Conservation (phyloP, 2,329 filamentous ascomycete genomes). For the Diplodia intermedia region DNA sequence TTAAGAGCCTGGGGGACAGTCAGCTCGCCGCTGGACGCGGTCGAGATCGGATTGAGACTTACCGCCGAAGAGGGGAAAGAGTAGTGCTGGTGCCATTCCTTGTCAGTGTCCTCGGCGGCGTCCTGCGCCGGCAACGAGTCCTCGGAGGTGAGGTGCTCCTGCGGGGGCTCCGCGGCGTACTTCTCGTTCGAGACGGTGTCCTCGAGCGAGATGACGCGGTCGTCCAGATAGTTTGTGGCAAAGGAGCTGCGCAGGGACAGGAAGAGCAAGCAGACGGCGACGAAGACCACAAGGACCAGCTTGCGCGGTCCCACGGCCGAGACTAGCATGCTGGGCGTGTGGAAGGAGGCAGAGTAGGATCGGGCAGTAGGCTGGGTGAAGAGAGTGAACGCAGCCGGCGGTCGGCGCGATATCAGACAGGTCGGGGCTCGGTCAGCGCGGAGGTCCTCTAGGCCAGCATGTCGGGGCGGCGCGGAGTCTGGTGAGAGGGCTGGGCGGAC, state of each 20-base stretch:
- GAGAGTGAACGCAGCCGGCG: conserved; percentile 27
- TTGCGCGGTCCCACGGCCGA: conserved; percentile 33
- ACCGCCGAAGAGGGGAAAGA: conserved; percentile 27
- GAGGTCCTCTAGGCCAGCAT: conserved; percentile 23
- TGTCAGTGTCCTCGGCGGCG: conserved; percentile 20
- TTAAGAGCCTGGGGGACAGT: background rate
- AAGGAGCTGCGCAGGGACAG: conserved; percentile 32
- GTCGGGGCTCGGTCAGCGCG: conserved; percentile 10
- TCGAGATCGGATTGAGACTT: background rate
- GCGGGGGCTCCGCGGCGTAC: conserved; percentile 20
- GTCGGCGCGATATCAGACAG: conserved; percentile 24
- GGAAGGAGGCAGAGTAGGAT: conserved; percentile 8
- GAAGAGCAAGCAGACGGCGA: conserved; percentile 34
- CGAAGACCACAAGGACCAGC: conserved; percentile 33
- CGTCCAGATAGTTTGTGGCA: conserved; percentile 22
- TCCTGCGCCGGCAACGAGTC: conserved; percentile 30
- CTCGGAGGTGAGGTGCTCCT: conserved; percentile 25
- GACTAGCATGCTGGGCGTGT: conserved; percentile 29
- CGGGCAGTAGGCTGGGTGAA: background rate
- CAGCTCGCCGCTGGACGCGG: background rate
- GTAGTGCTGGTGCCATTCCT: conserved; percentile 29
- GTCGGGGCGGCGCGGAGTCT: conserved; percentile 2
- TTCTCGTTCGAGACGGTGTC: conserved; percentile 19
- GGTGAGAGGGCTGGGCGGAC: conserved; percentile 5
- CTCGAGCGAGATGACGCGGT: conserved; percentile 20